A percentile compares a stretch with the other conserved stretches of the same genome.
These are phyloP conservation scores for Diaporthe destruens DNA, from an alignment of 2,329 filamentous ascomycete species.

Conservation along the genomic window DNA sequence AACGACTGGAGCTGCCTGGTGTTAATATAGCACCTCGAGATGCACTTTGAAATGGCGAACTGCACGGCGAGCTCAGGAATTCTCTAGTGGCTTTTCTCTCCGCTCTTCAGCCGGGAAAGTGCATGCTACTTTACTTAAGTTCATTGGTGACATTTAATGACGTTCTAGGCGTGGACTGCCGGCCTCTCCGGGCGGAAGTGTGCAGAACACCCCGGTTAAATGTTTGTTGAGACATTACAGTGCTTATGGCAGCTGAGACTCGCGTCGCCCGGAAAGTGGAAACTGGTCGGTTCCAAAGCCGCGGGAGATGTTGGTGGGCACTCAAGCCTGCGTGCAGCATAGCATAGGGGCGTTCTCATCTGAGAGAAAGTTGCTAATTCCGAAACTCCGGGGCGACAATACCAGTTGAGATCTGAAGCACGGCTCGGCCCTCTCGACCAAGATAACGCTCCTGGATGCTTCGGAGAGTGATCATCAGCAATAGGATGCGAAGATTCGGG, in stretches of 20 bases:
- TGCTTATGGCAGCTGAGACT: slow-evolving; percentile 7
- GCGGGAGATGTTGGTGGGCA: not conserved
- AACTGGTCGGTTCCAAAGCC: not conserved
- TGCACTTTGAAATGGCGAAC: not conserved
- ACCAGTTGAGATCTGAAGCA: not conserved
- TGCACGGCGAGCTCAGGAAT: not conserved
- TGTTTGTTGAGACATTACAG: not conserved
- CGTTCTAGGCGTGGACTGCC: not conserved
- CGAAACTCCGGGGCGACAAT: not conserved
- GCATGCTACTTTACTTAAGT: not conserved
- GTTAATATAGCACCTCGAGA: not conserved
- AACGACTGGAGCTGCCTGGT: not conserved
- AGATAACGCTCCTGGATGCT: not conserved
- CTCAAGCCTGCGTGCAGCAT: slow-evolving; percentile 1
- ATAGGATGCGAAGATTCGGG: not conserved
- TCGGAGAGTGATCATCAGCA: not conserved
- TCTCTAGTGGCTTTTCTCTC: not conserved
- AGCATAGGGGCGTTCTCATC: not conserved
- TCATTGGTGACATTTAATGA: not conserved
- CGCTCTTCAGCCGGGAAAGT: no score
- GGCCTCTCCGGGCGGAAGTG: no score
- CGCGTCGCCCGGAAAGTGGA: not conserved
- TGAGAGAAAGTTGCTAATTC: not conserved
- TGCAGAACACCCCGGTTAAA: not conserved
- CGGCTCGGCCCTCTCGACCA: not conserved